Base-by-base conservation (phyloP, 345 rosid species). In the Citrus sp. region DNA sequence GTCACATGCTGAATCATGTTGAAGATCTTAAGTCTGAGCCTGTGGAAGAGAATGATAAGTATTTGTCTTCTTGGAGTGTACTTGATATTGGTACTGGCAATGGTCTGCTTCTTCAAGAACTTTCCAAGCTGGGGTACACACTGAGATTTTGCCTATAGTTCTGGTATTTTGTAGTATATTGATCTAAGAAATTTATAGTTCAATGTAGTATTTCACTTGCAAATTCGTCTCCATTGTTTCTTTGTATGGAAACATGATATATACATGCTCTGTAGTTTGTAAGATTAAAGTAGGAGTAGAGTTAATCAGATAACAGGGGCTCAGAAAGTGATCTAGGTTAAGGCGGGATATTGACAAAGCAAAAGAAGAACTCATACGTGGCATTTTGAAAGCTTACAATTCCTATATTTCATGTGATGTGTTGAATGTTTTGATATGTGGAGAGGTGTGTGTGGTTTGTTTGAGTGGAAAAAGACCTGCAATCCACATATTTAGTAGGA, bases 31-130 rank as follows among this genome's bases (percentile, higher is more conserved):
- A 82, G 77, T 73, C 83, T n/a, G 90, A 89, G 67, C 76, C 80
- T 59, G 82, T 81, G 85, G 91, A 88, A 77, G 88, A 86, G 69
- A 86, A 37, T 78, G 88, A 86, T 62, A 88, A 91, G 78, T 85
- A 82, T 84, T 85, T 94, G 89, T 85, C 91, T 82, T 54, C 74
- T 80, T 94, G 99, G 99, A 92, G 88, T 86, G 95, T 94, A 65
- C 99, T 96, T 80, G 99, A 96, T 77, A 81, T 96, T 81, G 99
- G 99, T 82, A 96, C 98, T 25, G 98, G 98, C 77, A 96, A 96
- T 83, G 99, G 98, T 75, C 85, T 96, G 76, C 96, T 96, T 51
- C 99, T 94, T 83, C 99, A 96, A 80, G 93, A 91, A 86, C 94
- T 96, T 87, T 88, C 95, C 82, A 96, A 94, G 86, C 93, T 83